Evolutionary conservation across 345 rosid genomes (phyloP).

Genomic region (Trapa incisa): DNA sequence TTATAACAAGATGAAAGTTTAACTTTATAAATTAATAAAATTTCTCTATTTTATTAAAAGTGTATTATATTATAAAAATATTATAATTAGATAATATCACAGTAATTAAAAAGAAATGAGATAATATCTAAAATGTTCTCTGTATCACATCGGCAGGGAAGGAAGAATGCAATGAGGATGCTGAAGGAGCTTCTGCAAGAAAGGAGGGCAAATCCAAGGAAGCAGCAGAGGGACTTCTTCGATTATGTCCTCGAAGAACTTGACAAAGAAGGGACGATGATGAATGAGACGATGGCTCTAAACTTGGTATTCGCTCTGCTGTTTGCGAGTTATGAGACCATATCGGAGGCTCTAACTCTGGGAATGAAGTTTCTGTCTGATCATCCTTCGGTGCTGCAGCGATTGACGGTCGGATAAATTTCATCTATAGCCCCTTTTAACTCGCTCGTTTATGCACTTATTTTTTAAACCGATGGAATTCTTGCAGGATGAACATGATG

Average conservation of each 20-base stretch:
- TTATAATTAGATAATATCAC: no score
- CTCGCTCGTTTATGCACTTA: no score
- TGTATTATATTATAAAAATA: no score
- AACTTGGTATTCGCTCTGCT: constrained; percentile 89
- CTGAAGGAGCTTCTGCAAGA: constrained; percentile 60
- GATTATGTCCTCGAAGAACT: constrained; percentile 77
- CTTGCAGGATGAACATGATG: constrained; percentile 79
- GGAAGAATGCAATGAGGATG: constrained; percentile 75
- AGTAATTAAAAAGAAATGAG: no score
- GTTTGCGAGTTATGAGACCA: constrained; percentile 96
- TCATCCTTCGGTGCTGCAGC: constrained; percentile 46
- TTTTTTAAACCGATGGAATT: background rate
- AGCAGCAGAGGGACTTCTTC: constrained; percentile 46
- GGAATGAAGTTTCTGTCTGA: constrained; percentile 67
- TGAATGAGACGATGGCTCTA: constrained; percentile 71
- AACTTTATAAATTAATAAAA: no score
- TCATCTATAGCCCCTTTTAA: background rate
- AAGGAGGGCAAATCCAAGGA: constrained; percentile 44
- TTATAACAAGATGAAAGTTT: no score
- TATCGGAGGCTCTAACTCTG: constrained; percentile 71
- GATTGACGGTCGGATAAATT: constrained; percentile 42
- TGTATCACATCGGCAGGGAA: constrained; percentile 40
- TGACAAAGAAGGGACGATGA: constrained; percentile 59
- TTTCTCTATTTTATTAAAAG: no score
- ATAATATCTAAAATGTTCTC: no score